These are phyloP conservation scores for Ocimum tenuiflorum DNA, from an alignment of 257 asterid genomes.

Conservation along the genomic window DNA sequence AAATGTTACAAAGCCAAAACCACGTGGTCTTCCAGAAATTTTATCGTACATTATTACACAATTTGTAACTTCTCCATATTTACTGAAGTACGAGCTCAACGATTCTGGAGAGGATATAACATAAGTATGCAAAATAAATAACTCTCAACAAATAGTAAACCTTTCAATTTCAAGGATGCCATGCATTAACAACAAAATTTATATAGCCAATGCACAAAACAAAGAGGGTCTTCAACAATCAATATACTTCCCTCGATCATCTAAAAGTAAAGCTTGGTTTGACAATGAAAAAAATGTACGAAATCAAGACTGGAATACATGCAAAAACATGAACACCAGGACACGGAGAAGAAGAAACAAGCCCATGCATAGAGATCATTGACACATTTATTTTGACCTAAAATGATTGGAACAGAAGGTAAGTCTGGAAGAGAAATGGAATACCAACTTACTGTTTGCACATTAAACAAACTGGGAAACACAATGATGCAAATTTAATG, in stretches of 20 bases:
- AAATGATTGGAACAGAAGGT: background rate
- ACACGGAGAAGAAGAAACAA: background rate
- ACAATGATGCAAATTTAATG: background rate
- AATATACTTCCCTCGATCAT: background rate
- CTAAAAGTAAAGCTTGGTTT: background rate
- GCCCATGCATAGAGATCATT: background rate
- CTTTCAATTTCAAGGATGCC: background rate
- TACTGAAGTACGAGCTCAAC: constrained; percentile 75
- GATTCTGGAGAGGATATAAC: constrained; percentile 49
- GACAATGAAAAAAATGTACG: background rate
- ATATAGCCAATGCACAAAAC: background rate
- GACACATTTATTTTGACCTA: background rate
- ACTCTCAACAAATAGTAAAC: background rate
- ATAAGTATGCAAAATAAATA: constrained; percentile 7
- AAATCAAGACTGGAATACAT: too few relatives aligned
- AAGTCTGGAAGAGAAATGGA: too few relatives aligned
- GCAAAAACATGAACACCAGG: background rate
- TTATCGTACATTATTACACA: constrained; percentile 92
- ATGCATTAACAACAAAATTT: background rate
- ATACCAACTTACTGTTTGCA: background rate
- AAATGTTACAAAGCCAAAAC: constrained; percentile 89
- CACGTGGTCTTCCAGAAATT: constrained; percentile 86
- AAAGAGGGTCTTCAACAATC: background rate
- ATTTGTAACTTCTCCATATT: constrained; percentile 80
- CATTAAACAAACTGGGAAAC: too few relatives aligned